These are phyloP conservation scores for Cryptomeria japonica DNA, from an alignment of 75 land plant species.

Conservation along the genomic window DNA sequence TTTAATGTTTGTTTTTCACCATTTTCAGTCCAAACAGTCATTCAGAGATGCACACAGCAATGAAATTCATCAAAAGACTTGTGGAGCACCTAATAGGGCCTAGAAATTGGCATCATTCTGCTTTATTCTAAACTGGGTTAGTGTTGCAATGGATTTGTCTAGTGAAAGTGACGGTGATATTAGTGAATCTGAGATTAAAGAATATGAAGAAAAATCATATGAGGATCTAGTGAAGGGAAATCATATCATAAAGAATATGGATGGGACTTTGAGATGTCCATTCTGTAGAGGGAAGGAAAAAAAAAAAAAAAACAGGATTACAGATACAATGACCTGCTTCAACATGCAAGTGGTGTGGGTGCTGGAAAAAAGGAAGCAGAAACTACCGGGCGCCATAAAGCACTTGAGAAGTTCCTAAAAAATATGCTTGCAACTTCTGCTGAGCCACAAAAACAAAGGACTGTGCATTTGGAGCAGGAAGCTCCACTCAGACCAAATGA, in stretches of 20 bases:
- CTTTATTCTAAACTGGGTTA: background rate
- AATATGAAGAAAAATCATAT: conserved; percentile 32
- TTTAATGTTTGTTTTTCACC: too few species aligned
- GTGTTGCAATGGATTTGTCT: background rate
- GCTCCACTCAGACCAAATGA: conserved; percentile 27
- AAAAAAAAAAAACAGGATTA: conserved; percentile 56
- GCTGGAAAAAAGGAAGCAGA: conserved; percentile 51
- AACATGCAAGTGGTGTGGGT: conserved; percentile 67
- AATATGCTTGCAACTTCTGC: conserved; percentile 22
- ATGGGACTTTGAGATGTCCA: conserved; percentile 58
- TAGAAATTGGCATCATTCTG: background rate
- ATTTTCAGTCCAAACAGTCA: too few species aligned
- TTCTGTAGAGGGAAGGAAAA: conserved; percentile 64
- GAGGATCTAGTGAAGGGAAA: conserved; percentile 31
- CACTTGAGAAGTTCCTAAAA: conserved; percentile 46
- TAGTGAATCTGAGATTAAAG: conserved; percentile 57
- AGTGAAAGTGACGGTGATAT: conserved; percentile 20
- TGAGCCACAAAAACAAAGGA: conserved; percentile 20
- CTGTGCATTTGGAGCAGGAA: conserved; percentile 13
- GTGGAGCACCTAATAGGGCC: background rate
- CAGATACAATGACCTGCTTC: conserved; percentile 58
- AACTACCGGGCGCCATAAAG: conserved; percentile 60
- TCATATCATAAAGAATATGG: conserved; percentile 19
- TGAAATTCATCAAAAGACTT: too few species aligned
- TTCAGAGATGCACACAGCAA: too few species aligned